Evolutionary conservation across 768 basidiomycete genomes (phyloP).

Genomic region (Russula abietina): DNA sequence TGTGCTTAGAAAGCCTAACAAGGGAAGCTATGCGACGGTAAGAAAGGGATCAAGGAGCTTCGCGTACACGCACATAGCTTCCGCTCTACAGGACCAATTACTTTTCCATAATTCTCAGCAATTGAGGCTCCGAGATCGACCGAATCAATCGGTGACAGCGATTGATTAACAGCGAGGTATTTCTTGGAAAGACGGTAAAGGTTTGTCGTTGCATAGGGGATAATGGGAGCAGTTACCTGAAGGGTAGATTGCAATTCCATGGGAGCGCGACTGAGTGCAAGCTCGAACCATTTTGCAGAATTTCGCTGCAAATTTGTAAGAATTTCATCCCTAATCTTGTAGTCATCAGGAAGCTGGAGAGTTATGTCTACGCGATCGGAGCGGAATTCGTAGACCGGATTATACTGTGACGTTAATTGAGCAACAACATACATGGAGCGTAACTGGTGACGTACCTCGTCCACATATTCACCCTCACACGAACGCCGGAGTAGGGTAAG

Average conservation of each 20-base stretch:
- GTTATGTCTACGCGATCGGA: constrained; percentile 73
- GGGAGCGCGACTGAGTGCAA: constrained; percentile 83
- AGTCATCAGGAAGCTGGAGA: constrained; percentile 80
- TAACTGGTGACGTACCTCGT: constrained; percentile 58
- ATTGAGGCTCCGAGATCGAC: constrained; percentile 90
- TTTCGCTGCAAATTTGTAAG: constrained; percentile 66
- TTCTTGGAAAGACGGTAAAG: constrained; percentile 47
- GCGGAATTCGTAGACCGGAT: constrained; percentile 75
- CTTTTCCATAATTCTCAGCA: constrained; percentile 80
- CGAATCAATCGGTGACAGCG: constrained; percentile 59
- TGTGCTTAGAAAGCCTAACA: constrained; percentile 51
- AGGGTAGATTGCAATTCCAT: constrained; percentile 89
- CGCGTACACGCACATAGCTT: constrained; percentile 55
- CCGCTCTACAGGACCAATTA: constrained; percentile 69
- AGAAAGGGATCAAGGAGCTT: not conserved
- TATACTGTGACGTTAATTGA: constrained; percentile 51
- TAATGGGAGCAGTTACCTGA: constrained; percentile 48
- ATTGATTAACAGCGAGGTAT: constrained; percentile 77
- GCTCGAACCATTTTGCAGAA: constrained; percentile 78
- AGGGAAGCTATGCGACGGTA: constrained; percentile 43
- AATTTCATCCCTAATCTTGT: constrained; percentile 78
- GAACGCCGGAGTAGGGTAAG: constrained; percentile 82
- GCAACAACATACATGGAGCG: constrained; percentile 2
- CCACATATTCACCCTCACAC: constrained; percentile 84
- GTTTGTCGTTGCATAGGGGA: not conserved